Percentiles rank a stretch among this genome's conserved stretches.
phyloP scores from a whole-genome alignment of 2,329 filamentous ascomycete species.

The Apiospora saccharicola region DNA sequence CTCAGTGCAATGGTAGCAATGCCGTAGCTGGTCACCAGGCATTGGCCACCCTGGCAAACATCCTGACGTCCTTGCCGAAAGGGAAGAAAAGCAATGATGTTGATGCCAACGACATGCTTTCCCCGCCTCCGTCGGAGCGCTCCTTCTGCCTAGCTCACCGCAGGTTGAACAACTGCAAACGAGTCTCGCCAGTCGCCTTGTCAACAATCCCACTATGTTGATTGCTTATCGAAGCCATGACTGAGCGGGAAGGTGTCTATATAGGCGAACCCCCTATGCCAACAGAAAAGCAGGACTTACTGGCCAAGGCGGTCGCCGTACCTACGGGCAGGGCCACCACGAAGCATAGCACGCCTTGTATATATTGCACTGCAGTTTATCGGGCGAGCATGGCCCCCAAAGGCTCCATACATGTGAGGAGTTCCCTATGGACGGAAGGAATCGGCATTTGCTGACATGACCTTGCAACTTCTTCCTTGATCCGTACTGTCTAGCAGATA shows the following conservation, averaged over 20 bases:
- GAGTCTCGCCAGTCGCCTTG: not conserved
- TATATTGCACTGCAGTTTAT: slow-evolving; percentile 7
- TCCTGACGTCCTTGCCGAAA: not conserved
- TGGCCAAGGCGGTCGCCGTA: not conserved
- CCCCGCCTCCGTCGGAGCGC: not conserved
- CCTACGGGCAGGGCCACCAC: not conserved
- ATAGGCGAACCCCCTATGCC: not conserved
- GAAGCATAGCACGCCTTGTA: not conserved
- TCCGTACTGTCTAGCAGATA: slow-evolving; percentile 16
- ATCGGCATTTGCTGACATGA: slow-evolving; percentile 8
- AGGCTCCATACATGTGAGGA: not conserved
- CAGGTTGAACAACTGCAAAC: not conserved
- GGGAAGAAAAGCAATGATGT: slow-evolving; percentile 3
- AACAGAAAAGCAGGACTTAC: not conserved
- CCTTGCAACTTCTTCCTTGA: slow-evolving; percentile 5
- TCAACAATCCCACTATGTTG: not conserved
- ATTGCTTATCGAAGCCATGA: not conserved
- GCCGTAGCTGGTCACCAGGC: not conserved
- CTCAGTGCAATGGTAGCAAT: not conserved
- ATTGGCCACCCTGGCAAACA: slow-evolving; percentile 3
- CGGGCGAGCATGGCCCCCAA: slow-evolving; percentile 12
- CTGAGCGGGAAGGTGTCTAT: not conserved
- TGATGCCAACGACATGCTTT: slow-evolving; percentile 10
- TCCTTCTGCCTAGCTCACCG: not conserved
- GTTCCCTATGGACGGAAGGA: not conserved